Conservation (phyloP, 768 basidiomycete genomes). For the Lanmaoa pseudosensibilis region DNA sequence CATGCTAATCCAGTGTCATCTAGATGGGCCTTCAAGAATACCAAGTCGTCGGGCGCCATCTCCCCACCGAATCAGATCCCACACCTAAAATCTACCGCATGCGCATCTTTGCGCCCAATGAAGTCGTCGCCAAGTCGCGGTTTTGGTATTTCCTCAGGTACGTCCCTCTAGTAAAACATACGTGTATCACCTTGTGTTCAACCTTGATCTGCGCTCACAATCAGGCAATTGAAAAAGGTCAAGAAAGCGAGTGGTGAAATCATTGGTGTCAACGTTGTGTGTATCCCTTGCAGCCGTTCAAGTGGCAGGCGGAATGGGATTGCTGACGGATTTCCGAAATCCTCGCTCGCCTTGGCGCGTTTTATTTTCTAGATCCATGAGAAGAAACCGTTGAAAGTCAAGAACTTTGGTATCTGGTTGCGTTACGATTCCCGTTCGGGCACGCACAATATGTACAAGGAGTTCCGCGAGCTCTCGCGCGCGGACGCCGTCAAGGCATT, state of each 20-base stretch:
- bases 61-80: conserved; percentile 91
- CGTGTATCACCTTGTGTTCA: neutral
- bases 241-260: conserved; percentile 99
- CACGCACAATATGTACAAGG: conserved; percentile 99
- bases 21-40: conserved; percentile 86
- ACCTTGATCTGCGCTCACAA: neutral
- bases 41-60: conserved; percentile 96
- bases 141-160: conserved; percentile 99
- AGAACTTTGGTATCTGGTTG: conserved; percentile 99
- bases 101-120: conserved; percentile 99
- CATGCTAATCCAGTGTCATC: conserved; percentile 14
- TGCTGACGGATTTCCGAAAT: conserved; percentile 42
- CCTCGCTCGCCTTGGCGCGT: conserved; percentile 12
- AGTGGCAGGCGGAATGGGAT: conserved; percentile 83
- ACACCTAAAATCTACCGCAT: conserved; percentile 99
- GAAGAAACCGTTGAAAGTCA: conserved; percentile 96
- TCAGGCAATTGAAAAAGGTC: conserved; percentile 94
- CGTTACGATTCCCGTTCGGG: conserved; percentile 99
- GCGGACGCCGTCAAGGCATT: conserved; percentile 94
- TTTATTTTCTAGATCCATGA: conserved; percentile 79
- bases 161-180: conserved; percentile 22
- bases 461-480: conserved; percentile 93
- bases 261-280: conserved; percentile 94
- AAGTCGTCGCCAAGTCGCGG: conserved; percentile 97
- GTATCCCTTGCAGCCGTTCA: conserved; percentile 79